Conservation (phyloP, 2,329 filamentous ascomycete species). For the Ascocoryne sarcoides region DNA sequence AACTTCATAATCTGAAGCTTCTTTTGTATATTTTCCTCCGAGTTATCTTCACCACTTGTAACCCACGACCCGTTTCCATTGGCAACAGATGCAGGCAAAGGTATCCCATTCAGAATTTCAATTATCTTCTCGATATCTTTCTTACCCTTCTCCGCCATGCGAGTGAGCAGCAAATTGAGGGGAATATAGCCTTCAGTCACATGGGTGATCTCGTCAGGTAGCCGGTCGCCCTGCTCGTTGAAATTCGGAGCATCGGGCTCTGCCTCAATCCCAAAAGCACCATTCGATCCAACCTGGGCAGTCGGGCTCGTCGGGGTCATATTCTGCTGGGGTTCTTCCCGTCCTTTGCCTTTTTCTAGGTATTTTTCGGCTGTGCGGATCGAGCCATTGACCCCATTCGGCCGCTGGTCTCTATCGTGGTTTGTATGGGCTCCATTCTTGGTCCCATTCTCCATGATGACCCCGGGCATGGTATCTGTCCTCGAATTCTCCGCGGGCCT, state of each 20-base stretch:
- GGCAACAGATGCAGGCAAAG: conserved; percentile 42
- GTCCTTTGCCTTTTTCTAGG: conserved; percentile 26
- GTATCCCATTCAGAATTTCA: conserved; percentile 59
- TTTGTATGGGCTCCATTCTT: conserved; percentile 46
- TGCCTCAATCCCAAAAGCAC: conserved; percentile 24
- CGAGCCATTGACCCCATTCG: conserved; percentile 38
- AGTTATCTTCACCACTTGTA: conserved; percentile 44
- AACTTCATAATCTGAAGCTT: conserved; percentile 70
- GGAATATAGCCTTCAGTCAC: conserved; percentile 70
- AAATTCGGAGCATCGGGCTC: conserved; percentile 52
- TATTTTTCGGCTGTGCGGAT: conserved; percentile 29
- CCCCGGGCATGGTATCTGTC: conserved; percentile 39
- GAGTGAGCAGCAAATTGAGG: conserved; percentile 63
- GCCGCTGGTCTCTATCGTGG: conserved; percentile 41
- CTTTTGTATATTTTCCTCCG: conserved; percentile 61
- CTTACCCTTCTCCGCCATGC: conserved; percentile 76
- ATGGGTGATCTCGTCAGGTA: conserved; percentile 57
- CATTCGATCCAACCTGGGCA: conserved; percentile 23
- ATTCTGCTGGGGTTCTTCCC: conserved; percentile 22
- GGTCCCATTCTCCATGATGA: conserved; percentile 48
- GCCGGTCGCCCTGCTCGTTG: conserved; percentile 43
- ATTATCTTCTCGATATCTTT: conserved; percentile 67
- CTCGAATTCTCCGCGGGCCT: conserved; percentile 16
- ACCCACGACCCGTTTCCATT: conserved; percentile 42
- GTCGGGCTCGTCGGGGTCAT: conserved; percentile 23